These are phyloP conservation scores for Coelastrella sp. DNA, from an alignment of 139 green algal species.

Conservation along the genomic window DNA sequence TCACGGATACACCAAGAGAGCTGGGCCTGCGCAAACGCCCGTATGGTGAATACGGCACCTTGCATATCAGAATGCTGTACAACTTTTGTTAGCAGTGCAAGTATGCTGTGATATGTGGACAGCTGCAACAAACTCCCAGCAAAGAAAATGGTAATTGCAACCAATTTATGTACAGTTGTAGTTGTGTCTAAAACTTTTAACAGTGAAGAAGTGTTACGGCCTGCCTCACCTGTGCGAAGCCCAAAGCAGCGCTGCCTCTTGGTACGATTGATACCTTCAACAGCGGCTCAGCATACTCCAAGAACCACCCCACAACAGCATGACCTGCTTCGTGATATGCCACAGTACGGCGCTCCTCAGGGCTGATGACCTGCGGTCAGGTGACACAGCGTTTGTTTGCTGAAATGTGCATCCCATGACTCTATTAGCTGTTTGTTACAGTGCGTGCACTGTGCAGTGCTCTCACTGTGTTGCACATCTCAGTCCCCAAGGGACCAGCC, in stretches of 20 bases:
- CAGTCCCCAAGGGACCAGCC: too few relatives aligned
- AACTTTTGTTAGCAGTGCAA: slow-evolving; percentile 65
- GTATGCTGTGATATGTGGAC: too few relatives aligned
- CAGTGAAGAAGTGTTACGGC: neutral
- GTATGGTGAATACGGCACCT: too few relatives aligned
- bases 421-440: neutral
- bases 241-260: slow-evolving; percentile 93
- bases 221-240: slow-evolving; percentile 84
- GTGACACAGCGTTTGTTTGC: neutral
- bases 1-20: too few relatives aligned
- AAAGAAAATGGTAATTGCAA: neutral
- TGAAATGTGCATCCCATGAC: too few relatives aligned
- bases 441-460: neutral
- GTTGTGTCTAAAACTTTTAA: too few relatives aligned
- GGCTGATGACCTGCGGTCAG: slow-evolving; percentile 63
- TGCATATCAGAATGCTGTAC: too few relatives aligned
- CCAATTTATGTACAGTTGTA: slow-evolving; percentile 59
- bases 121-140: too few relatives aligned
- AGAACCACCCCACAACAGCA: slow-evolving; percentile 97
- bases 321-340: slow-evolving; percentile 97
- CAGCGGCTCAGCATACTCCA: slow-evolving; percentile 97
- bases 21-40: too few relatives aligned
- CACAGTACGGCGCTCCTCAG: slow-evolving; percentile 95
- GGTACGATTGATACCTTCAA: slow-evolving; percentile 99
- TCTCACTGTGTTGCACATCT: too few relatives aligned